phyloP scores from a whole-genome alignment of 106 monocot species.

The Agapanthus africanus region DNA sequence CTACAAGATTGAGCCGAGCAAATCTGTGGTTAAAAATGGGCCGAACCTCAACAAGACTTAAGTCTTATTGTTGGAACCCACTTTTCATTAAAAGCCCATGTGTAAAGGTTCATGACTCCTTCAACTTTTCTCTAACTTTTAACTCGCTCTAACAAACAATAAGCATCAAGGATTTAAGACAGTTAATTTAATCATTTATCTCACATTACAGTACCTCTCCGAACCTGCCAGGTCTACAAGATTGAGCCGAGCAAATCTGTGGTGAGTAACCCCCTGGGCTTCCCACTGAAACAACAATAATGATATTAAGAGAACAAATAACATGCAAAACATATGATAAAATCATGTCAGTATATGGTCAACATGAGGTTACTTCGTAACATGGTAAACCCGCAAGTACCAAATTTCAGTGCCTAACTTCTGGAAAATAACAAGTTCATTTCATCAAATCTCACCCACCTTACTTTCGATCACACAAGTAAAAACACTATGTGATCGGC shows the following conservation, averaged over 20 bases:
- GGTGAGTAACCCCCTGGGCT: slow-evolving; percentile 79
- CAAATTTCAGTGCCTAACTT: background rate
- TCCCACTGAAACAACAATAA: slow-evolving; percentile 62
- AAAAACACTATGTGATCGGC: slow-evolving; percentile 97
- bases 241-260: slow-evolving; percentile 87
- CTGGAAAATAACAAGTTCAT: background rate
- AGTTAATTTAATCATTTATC: no score
- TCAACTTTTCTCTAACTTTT: no score
- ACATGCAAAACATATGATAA: background rate
- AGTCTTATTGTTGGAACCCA: no score
- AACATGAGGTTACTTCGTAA: background rate
- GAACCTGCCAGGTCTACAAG: slow-evolving; percentile 96
- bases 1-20: slow-evolving; percentile 92
- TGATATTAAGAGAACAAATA: background rate
- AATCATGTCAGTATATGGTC: background rate
- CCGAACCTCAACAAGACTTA: no score
- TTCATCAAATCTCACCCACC: slow-evolving; percentile 28
- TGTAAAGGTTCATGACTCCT: no score
- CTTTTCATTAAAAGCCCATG: no score
- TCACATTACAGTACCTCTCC: slow-evolving; percentile 81
- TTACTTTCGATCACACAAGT: slow-evolving; percentile 94
- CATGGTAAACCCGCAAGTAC: background rate
- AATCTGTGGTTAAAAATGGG: slow-evolving; percentile 92
- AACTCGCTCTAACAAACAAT: no score
- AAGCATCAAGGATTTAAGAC: no score